These are phyloP conservation scores for Lipomyces yamanashiensis DNA, from an alignment of 805 yeast genomes.

Conservation along the genomic window DNA sequence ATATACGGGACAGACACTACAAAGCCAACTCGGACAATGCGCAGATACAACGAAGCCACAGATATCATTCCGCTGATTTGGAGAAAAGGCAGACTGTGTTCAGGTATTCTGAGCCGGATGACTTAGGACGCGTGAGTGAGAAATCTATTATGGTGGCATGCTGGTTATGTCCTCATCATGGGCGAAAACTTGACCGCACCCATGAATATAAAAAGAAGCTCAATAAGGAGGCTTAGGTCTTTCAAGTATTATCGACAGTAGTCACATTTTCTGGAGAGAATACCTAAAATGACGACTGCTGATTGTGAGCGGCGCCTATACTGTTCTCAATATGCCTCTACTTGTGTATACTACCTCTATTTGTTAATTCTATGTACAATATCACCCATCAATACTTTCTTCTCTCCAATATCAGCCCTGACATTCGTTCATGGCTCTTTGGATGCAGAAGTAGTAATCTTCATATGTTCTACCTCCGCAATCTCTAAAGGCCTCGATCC, in stretches of 20 bases:
- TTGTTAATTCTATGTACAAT: background rate
- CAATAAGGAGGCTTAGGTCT: background rate
- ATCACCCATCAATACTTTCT: background rate
- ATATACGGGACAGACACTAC: conserved; percentile 9
- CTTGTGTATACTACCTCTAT: background rate
- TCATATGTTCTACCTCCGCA: conserved; percentile 14
- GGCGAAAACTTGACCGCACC: conserved; percentile 20
- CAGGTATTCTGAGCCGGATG: conserved; percentile 19
- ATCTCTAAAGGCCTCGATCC: conserved; percentile 11
- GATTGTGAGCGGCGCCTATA: background rate
- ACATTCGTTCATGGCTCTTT: background rate
- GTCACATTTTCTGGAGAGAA: too few relatives aligned
- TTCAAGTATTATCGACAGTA: background rate
- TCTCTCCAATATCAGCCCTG: background rate
- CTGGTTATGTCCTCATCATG: conserved; percentile 30
- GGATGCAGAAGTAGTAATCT: conserved; percentile 2
- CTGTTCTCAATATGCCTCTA: background rate
- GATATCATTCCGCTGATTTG: conserved; percentile 1
- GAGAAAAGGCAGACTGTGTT: conserved; percentile 24
- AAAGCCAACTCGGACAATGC: conserved; percentile 11
- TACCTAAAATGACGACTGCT: too few relatives aligned
- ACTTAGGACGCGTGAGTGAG: conserved; percentile 5
- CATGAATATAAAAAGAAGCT: conserved; percentile 20
- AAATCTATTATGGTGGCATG: conserved; percentile 26
- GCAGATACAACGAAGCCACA: background rate